Percentiles rank a stretch among this genome's conserved stretches.
These are phyloP conservation scores for Fusarium siculi DNA, from an alignment of 2,329 filamentous ascomycete species.

Conservation along the genomic window DNA sequence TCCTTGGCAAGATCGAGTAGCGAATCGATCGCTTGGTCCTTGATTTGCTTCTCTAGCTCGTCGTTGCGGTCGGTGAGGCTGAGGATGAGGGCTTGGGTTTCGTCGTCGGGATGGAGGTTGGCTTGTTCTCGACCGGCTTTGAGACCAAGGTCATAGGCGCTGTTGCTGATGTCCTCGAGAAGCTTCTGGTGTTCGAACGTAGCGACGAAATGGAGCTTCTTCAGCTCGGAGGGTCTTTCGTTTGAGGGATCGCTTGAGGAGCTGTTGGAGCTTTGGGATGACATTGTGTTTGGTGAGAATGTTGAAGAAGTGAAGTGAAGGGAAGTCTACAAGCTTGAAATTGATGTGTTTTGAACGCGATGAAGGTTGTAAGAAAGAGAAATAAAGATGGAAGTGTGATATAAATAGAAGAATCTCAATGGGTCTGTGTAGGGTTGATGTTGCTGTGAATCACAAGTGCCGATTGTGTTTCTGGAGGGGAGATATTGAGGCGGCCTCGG, in stretches of 20 bases:
- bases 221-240: background rate
- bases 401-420: background rate
- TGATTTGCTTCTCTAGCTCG: background rate
- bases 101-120: background rate
- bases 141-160: background rate
- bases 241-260: background rate
- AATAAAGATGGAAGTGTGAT: fast-evolving
- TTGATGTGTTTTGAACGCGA: background rate
- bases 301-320: background rate
- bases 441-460: background rate
- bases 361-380: background rate
- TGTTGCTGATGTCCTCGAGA: background rate
- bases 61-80: background rate
- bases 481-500: fast-evolving
- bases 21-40: fast-evolving
- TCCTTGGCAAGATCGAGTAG: background rate
- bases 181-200: background rate
- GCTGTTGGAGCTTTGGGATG: background rate
- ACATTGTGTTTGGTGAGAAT: background rate
- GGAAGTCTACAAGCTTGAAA: background rate
- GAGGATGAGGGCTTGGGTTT: background rate
- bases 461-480: fast-evolving
- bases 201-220: too few relatives aligned
- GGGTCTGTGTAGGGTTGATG: too few relatives aligned
- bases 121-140: background rate